These are phyloP conservation scores for Nelumbo lutea DNA, from an alignment of 164 flowering plant genomes.

Conservation along the genomic window DNA sequence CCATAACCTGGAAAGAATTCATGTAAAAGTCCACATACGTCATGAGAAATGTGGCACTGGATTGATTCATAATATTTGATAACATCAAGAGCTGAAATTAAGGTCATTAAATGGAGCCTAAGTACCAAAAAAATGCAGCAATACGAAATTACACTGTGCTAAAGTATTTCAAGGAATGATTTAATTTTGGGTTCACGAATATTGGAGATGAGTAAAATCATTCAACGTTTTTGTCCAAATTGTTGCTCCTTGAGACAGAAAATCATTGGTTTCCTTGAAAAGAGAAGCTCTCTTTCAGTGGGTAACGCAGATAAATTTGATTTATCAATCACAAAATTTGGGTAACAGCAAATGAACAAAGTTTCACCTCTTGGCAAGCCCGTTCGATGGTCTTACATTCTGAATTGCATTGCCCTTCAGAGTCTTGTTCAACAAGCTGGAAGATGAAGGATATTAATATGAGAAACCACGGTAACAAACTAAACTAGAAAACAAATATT, in stretches of 20 bases:
- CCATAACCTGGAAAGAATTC: slow-evolving; percentile 62
- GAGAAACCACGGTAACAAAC: not conserved
- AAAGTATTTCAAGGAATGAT: not conserved
- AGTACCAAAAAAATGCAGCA: not conserved
- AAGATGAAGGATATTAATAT: slow-evolving; percentile 1
- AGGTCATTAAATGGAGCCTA: not conserved
- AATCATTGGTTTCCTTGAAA: not conserved
- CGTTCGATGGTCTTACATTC: slow-evolving; percentile 74
- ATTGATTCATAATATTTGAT: no score
- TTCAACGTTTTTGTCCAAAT: not conserved
- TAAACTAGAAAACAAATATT: not conserved
- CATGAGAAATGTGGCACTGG: not conserved
- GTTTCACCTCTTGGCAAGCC: slow-evolving; percentile 66
- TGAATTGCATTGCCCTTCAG: slow-evolving; percentile 62
- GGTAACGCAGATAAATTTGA: not conserved
- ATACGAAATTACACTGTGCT: not conserved
- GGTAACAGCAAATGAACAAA: not conserved
- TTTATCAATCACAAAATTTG: not conserved
- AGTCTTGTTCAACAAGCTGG: slow-evolving; percentile 62
- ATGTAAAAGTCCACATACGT: not conserved
- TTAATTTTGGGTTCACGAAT: not conserved
- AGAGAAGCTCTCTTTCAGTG: not conserved
- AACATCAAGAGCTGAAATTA: no score
- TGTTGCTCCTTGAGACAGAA: not conserved
- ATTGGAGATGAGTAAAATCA: not conserved